phyloP scores from a whole-genome alignment of 116 monocot species.

The Papilionanthe hybrid region DNA sequence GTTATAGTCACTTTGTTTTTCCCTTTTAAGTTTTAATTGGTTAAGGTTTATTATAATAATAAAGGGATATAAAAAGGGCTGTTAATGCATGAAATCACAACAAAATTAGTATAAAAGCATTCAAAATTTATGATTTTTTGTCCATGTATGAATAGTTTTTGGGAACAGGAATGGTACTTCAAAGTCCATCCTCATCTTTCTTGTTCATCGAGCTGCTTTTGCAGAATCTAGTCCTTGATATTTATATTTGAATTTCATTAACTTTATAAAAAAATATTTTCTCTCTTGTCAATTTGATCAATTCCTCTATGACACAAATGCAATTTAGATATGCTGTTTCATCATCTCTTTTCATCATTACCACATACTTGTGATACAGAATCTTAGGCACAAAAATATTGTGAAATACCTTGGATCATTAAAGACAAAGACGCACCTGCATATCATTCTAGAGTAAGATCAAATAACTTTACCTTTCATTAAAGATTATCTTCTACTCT shows the following conservation, averaged over 20 bases:
- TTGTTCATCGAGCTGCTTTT: neutral
- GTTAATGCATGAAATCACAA: neutral
- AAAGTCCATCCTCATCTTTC: neutral
- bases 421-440: conserved; percentile 96
- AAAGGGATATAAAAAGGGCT: neutral
- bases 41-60: neutral
- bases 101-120: neutral
- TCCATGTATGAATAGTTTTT: neutral
- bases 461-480: neutral
- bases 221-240: neutral
- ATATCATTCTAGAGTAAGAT: conserved; percentile 94
- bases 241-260: neutral
- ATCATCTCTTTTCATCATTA: neutral
- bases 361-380: conserved; percentile 42
- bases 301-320: neutral
- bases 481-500: neutral
- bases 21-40: neutral
- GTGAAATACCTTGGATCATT: conserved; percentile 95
- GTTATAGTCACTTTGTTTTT: neutral
- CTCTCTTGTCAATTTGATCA: neutral
- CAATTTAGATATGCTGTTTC: neutral
- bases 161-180: neutral
- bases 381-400: conserved; percentile 96
- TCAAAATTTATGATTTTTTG: neutral
- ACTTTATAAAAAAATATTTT: neutral